Conservation (phyloP, 169 alveolate genomes). For the Blepharisma undulans region DNA sequence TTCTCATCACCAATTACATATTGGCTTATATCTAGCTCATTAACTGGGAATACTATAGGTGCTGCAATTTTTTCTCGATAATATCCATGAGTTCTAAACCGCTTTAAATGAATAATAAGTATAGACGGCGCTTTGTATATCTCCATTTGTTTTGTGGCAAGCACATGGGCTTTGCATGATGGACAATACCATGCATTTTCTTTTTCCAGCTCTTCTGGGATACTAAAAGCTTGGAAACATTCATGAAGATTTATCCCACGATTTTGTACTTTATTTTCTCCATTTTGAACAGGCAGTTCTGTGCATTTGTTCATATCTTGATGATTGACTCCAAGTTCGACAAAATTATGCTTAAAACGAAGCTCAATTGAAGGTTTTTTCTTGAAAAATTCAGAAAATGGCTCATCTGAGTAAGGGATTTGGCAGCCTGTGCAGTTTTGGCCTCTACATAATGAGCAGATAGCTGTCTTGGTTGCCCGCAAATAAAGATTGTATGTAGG, state of each 20-base stretch:
- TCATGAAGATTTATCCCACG: constrained; percentile 37
- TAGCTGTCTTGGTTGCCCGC: neutral
- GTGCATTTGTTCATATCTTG: constrained; percentile 28
- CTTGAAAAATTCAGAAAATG: neutral
- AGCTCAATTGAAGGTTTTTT: neutral
- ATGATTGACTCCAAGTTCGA: neutral
- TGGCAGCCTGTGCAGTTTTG: constrained; percentile 25
- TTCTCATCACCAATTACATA: constrained; percentile 43
- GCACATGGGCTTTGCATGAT: constrained; percentile 75
- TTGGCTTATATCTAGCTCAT: constrained; percentile 59
- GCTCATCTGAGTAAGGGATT: constrained; percentile 24
- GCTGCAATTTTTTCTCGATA: constrained; percentile 59
- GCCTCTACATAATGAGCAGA: constrained; percentile 13
- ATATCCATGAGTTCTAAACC: constrained; percentile 70
- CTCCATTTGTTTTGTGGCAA: constrained; percentile 80
- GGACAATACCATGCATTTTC: constrained; percentile 82
- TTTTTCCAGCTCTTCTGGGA: constrained; percentile 65
- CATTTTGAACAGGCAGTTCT: neutral
- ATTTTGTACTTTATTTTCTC: neutral
- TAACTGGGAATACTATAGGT: constrained; percentile 61
- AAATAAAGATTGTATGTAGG: constrained; percentile 18
- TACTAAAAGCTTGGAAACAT: constrained; percentile 62
- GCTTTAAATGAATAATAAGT: constrained; percentile 73
- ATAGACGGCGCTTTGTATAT: constrained; percentile 75
- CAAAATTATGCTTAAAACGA: neutral